These are phyloP conservation scores for Lantana camara DNA, from an alignment of 257 asterid genomes.

Conservation along the genomic window DNA sequence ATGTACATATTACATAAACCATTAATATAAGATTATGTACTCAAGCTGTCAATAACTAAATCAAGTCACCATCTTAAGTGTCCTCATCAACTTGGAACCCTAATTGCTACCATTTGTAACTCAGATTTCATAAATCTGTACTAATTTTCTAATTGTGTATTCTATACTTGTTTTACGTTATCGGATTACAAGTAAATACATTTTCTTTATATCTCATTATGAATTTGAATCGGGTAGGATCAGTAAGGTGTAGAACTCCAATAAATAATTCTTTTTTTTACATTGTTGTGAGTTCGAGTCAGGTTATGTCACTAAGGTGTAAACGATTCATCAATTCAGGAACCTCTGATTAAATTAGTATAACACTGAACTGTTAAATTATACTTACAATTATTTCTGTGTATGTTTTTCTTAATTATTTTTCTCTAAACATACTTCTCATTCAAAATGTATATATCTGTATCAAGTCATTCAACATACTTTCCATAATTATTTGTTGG, in stretches of 20 bases:
- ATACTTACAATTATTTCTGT: too few relatives aligned
- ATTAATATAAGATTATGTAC: neutral
- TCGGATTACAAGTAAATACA: neutral
- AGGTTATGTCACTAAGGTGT: too few relatives aligned
- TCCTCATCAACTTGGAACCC: neutral
- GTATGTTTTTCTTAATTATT: too few relatives aligned
- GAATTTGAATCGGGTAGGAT: neutral
- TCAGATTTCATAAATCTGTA: neutral
- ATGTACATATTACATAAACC: neutral
- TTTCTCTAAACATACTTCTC: too few relatives aligned
- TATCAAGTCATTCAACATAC: too few relatives aligned
- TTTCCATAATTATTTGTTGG: too few relatives aligned
- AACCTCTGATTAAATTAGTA: too few relatives aligned
- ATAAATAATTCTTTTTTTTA: neutral
- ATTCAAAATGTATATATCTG: too few relatives aligned
- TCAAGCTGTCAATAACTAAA: neutral
- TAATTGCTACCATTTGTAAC: neutral
- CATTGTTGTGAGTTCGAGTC: too few relatives aligned
- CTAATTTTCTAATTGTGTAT: neutral
- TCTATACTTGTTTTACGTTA: neutral
- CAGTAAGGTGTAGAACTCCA: too few relatives aligned
- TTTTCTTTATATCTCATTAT: neutral
- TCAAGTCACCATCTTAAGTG: neutral
- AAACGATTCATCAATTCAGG: too few relatives aligned
- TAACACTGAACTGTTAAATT: too few relatives aligned